These are phyloP conservation scores for Phoma sp. DNA, from an alignment of 2,329 filamentous ascomycete species.

Conservation along the genomic window DNA sequence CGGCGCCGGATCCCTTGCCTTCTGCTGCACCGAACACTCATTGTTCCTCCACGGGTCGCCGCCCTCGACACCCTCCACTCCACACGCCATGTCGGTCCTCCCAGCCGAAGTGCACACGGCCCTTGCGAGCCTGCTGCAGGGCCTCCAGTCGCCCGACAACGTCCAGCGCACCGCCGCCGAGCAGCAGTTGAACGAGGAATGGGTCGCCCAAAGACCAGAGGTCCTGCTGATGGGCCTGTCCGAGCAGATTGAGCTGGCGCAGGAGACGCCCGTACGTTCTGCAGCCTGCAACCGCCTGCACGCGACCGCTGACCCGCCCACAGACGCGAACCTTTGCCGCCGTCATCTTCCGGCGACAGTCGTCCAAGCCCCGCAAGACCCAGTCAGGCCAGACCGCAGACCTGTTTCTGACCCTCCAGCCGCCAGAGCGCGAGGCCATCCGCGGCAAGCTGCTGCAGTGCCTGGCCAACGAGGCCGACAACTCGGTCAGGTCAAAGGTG, in stretches of 20 bases:
- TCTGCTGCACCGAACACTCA: conserved; percentile 8
- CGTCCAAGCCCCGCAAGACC: conserved; percentile 85
- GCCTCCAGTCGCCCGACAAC: conserved; percentile 90
- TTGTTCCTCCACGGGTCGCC: conserved; percentile 25
- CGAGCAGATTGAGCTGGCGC: conserved; percentile 85
- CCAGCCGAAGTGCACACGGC: conserved; percentile 83
- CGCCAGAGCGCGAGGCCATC: conserved; percentile 78
- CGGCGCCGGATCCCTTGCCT: conserved; percentile 11
- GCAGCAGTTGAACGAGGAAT: conserved; percentile 88
- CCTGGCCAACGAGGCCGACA: conserved; percentile 74
- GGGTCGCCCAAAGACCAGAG: conserved; percentile 82
- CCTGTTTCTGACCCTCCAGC: conserved; percentile 80
- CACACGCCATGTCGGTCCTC: conserved; percentile 77
- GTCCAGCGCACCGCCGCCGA: conserved; percentile 83
- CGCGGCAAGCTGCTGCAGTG: conserved; percentile 83
- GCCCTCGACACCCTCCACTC: conserved; percentile 23
- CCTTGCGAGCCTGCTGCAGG: conserved; percentile 85
- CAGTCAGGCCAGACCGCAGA: conserved; percentile 74
- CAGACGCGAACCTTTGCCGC: conserved; percentile 90
- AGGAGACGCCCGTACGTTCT: conserved; percentile 71
- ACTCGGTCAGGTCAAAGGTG: conserved; percentile 88
- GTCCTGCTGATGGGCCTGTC: conserved; percentile 91
- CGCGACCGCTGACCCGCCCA: conserved; percentile 9
- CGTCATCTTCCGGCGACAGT: conserved; percentile 92
- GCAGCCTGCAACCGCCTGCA: background rate